Evolutionary conservation across 2,329 filamentous ascomycete species (phyloP).

Genomic region (Nigrospora osmanthi): DNA sequence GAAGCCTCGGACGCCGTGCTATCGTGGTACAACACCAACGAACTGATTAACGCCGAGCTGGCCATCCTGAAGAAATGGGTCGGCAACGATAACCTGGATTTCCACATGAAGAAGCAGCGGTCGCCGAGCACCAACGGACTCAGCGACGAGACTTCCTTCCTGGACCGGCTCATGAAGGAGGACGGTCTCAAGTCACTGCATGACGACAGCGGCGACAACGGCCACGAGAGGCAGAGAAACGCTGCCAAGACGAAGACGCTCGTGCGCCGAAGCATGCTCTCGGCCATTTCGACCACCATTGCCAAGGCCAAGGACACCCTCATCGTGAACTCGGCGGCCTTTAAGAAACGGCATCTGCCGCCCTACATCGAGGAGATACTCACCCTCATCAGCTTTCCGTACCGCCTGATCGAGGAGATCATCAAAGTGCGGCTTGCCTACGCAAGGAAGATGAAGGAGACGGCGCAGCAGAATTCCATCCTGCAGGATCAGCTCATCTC

Average conservation of each 20-base stretch:
- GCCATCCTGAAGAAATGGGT: conserved; percentile 92
- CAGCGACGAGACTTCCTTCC: conserved; percentile 84
- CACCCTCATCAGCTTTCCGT: conserved; percentile 94
- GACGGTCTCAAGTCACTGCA: conserved; percentile 90
- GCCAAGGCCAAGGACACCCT: conserved; percentile 88
- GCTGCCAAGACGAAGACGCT: conserved; percentile 30
- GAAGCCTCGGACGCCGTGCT: conserved; percentile 84
- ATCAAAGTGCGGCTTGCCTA: conserved; percentile 88
- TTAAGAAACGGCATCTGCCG: conserved; percentile 82
- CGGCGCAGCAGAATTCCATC: conserved; percentile 82
- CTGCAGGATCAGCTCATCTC: conserved; percentile 97
- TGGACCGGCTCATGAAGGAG: conserved; percentile 91
- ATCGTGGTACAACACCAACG: conserved; percentile 94
- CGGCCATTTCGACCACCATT: conserved; percentile 77
- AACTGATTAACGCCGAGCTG: conserved; percentile 91
- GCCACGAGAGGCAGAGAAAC: conserved; percentile 19
- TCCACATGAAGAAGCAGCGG: conserved; percentile 64
- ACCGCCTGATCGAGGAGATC: conserved; percentile 90
- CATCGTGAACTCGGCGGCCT: conserved; percentile 77
- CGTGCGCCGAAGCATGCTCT: conserved; percentile 66
- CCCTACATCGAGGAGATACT: conserved; percentile 95
- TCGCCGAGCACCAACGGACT: conserved; percentile 66
- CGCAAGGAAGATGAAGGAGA: conserved; percentile 91
- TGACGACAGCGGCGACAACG: conserved; percentile 61
- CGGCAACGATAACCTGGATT: conserved; percentile 90